These are phyloP conservation scores for Stephanodiscus triporus DNA, from an alignment of 108 stramenopile genomes.

Conservation along the genomic window DNA sequence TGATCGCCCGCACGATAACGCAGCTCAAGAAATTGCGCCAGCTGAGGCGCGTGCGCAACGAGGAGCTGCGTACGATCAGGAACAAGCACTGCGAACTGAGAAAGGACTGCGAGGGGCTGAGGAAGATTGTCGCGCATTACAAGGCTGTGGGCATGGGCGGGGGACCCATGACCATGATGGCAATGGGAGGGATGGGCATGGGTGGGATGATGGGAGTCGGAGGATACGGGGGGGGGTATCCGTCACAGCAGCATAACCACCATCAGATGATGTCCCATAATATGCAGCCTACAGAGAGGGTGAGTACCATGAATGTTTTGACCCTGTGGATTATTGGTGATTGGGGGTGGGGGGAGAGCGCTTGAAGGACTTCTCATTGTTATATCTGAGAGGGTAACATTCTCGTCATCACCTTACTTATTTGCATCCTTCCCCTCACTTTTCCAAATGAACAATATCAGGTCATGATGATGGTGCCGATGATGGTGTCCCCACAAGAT, in stretches of 20 bases:
- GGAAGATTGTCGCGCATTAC: conserved; percentile 61
- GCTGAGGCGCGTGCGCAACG: conserved; percentile 31
- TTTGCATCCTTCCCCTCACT: background rate
- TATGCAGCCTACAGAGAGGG: conserved; percentile 14
- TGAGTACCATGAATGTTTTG: background rate
- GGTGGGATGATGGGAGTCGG: conserved; percentile 25
- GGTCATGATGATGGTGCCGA: conserved; percentile 90
- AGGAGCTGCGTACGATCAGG: conserved; percentile 25
- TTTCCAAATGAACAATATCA: conserved; percentile 8
- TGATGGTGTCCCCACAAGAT: conserved; percentile 72
- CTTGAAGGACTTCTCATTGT: background rate
- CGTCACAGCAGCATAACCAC: conserved; percentile 6
- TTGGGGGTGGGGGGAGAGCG: background rate
- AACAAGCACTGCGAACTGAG: conserved; percentile 44
- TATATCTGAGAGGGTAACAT: background rate
- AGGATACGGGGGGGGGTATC: conserved; percentile 7
- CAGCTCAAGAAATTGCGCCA: conserved; percentile 39
- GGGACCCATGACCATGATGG: conserved; percentile 56
- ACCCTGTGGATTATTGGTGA: background rate
- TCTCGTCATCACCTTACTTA: background rate
- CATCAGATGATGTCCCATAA: conserved; percentile 11
- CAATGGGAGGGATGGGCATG: too few species aligned
- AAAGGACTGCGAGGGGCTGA: conserved; percentile 57
- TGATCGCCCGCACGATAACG: conserved; percentile 75
- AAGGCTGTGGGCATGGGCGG: conserved; percentile 51